Percentiles rank a stretch among this genome's conserved stretches.
Evolutionary conservation across 2,329 filamentous ascomycete genomes (phyloP).

Genomic region (Aureobasidium melanogenum): DNA sequence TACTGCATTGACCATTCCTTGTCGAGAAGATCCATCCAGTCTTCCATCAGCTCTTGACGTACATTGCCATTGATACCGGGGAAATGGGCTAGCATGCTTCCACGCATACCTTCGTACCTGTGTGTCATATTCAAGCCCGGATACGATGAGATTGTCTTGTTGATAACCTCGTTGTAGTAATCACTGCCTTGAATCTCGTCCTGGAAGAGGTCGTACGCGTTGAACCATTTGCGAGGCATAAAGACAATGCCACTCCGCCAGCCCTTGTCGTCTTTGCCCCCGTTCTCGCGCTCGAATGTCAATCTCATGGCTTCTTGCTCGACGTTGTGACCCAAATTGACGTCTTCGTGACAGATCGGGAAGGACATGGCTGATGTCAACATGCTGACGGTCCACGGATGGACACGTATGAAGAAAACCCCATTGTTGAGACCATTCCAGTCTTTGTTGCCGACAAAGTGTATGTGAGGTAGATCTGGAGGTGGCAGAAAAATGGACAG

Average conservation of each 20-base stretch:
- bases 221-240: conserved; percentile 36
- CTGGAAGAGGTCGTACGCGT: conserved; percentile 27
- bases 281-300: neutral
- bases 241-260: conserved; percentile 21
- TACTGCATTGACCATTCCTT: conserved; percentile 1
- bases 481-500: conserved; percentile 34
- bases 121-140: neutral
- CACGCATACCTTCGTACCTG: neutral
- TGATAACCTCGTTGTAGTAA: neutral
- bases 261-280: conserved; percentile 11
- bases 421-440: conserved; percentile 36
- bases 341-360: conserved; percentile 29
- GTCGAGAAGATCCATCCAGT: neutral
- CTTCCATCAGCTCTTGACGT: neutral
- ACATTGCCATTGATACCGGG: neutral
- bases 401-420: conserved; percentile 33
- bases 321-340: conserved; percentile 24
- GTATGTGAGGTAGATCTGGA: conserved; percentile 24
- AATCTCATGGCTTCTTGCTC: conserved; percentile 33
- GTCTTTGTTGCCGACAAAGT: conserved; percentile 32
- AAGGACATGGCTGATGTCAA: conserved; percentile 32
- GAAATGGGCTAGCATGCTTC: neutral
- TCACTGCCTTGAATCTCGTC: neutral
- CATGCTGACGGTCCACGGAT: conserved; percentile 30
- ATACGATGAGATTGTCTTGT: neutral